Evolutionary conservation across 331 rosid genomes (phyloP), one percentile per base, ranked within the genome.

Genomic region (Quercus tomentella): DNA sequence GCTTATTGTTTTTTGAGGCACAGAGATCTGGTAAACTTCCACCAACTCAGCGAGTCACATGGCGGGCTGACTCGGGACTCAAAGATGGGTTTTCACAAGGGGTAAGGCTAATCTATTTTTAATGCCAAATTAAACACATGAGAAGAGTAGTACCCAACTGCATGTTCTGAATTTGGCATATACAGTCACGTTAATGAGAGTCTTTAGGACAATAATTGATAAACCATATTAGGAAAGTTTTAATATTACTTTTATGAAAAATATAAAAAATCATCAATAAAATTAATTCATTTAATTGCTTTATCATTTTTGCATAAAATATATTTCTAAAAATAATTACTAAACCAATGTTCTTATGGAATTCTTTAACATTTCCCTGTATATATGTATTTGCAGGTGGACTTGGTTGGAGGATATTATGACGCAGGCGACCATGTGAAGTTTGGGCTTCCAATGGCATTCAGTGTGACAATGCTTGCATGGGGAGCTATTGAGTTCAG

Each of bases 351-450:
- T 9, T 37, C 12, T 41, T 41, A 41, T 2, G 45, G 1, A 41
- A 8, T 41, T 41, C 45, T 8, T 49, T 10, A 49, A 49, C 54
- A 10, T 14, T 49, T 17, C 30, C 41, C 49, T 70, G 73, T 35
- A 23, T 37, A 37, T 37, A 37, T 37, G 30, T 37, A 56, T 63
- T 58, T 21, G 72, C 85, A 91, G 97, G 97, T 88, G 62, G 82
- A 92, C 84, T 78, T 90, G 86, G 96, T 90, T 73, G 98, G 98
- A 77, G 98, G 97, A 35, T 93, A 93, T 80, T 93, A 93, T 82
- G 97, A 93, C 79, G 97, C 97, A 15, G 97, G 97, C 21, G 97
- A 93, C 80, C 91, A 93, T 74, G 97, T 93, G 78, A 93, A 93
- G 65, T 93, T 93, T 82, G 97, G 98, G 67, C 73, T 90, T 58